phyloP scores from a whole-genome alignment of 768 basidiomycete genomes.

The Cubamyces lactineus region DNA sequence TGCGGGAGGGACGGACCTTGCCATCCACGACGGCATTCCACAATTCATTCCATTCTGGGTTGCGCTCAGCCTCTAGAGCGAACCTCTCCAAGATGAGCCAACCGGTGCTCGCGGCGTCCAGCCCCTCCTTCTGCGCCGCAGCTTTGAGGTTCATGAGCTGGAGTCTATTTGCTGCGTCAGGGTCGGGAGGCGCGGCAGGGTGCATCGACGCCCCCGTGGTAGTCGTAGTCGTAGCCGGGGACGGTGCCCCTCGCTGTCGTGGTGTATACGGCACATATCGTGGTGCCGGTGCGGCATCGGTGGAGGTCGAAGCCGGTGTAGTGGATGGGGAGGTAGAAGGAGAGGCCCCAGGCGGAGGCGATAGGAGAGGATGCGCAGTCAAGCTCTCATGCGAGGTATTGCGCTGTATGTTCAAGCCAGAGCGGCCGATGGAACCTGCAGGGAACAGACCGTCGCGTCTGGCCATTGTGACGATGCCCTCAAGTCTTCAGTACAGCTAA shows the following conservation, averaged over 20 bases:
- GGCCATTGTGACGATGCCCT: conserved; percentile 20
- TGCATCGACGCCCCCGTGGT: conserved; percentile 49
- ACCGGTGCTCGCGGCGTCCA: conserved; percentile 66
- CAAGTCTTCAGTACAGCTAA: not conserved
- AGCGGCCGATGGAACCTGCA: conserved; percentile 31
- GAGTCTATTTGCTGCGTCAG: conserved; percentile 67
- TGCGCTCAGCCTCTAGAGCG: conserved; percentile 52
- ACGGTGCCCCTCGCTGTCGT: conserved; percentile 59
- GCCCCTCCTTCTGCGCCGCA: conserved; percentile 66
- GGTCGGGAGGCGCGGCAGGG: conserved; percentile 36
- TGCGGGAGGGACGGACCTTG: conserved; percentile 53
- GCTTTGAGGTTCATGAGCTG: conserved; percentile 77
- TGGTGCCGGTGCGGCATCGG: conserved; percentile 31
- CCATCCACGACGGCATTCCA: conserved; percentile 65
- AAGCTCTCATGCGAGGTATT: conserved; percentile 52
- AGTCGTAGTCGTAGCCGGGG: conserved; percentile 48
- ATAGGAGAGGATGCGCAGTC: conserved; percentile 68
- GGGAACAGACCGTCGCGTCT: conserved; percentile 34
- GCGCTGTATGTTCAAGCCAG: conserved; percentile 22
- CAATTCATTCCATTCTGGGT: conserved; percentile 68
- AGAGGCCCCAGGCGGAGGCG: conserved; percentile 38
- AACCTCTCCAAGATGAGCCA: conserved; percentile 81
- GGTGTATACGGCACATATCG: conserved; percentile 82
- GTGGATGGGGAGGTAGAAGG: conserved; percentile 35
- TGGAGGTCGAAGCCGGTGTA: not conserved